Evolutionary conservation across 1,284 basidiomycete genomes (phyloP).

Genomic region (Lentinula novae-zelandiae): DNA sequence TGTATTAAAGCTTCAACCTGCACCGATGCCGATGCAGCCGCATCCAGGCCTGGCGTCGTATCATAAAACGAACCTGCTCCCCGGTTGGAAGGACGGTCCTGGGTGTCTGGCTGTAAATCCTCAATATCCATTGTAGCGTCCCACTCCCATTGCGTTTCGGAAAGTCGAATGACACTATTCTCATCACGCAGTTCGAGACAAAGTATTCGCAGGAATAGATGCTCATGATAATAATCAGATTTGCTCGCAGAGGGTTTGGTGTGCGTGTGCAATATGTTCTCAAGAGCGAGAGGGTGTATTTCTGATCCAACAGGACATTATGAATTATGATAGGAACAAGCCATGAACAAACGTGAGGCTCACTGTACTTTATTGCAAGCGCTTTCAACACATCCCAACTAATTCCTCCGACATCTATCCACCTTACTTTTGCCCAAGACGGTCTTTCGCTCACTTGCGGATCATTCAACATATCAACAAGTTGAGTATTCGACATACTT

Average conservation of each 20-base stretch:
- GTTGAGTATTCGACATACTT: neutral
- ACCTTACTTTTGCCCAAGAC: constrained; percentile 59
- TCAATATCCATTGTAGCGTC: neutral
- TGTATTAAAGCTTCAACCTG: constrained; percentile 31
- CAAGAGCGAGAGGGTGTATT: constrained; percentile 65
- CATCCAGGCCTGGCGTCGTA: neutral
- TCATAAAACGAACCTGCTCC: neutral
- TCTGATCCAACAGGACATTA: constrained; percentile 31
- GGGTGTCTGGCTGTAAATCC: neutral
- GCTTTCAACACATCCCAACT: constrained; percentile 71
- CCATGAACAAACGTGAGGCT: constrained; percentile 15
- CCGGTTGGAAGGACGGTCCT: too few relatives aligned
- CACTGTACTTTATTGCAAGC: constrained; percentile 59
- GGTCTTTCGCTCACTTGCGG: constrained; percentile 35
- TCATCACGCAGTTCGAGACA: constrained; percentile 48
- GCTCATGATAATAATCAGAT: constrained; percentile 63
- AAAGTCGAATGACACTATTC: constrained; percentile 14
- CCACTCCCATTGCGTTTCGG: neutral
- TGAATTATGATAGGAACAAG: neutral
- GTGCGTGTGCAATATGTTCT: constrained; percentile 62
- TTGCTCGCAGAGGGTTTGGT: constrained; percentile 37
- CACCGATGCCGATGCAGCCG: constrained; percentile 22
- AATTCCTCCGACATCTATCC: constrained; percentile 69
- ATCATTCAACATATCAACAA: constrained; percentile 21
- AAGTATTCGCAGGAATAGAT: constrained; percentile 65